Percentiles rank a stretch among this genome's conserved stretches.
Evolutionary conservation across 441 rosid species (phyloP).

Genomic region (Pelargonium citronellum): DNA sequence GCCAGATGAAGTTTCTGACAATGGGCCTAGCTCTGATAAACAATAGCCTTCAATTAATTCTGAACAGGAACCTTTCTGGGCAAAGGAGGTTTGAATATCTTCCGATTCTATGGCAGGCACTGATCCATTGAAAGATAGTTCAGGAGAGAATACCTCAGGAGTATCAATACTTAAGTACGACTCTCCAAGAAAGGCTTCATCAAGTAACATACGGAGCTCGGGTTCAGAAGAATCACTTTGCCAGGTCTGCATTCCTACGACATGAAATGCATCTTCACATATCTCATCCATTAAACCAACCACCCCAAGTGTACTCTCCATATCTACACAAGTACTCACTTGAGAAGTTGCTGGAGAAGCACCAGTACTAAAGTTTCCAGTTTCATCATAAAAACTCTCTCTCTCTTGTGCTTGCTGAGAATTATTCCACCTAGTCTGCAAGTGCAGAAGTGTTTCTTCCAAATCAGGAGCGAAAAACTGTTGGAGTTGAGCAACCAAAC

Average conservation of each 20-base stretch:
- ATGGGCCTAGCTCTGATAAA: slow-evolving; percentile 48
- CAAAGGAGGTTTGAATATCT: slow-evolving; percentile 48
- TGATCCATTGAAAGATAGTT: slow-evolving; percentile 39
- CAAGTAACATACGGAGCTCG: slow-evolving; percentile 32
- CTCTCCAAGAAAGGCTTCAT: slow-evolving; percentile 41
- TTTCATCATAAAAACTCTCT: slow-evolving; percentile 35
- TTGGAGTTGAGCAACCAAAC: slow-evolving; percentile 77
- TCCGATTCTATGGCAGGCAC: slow-evolving; percentile 37
- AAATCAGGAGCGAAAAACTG: slow-evolving; percentile 82
- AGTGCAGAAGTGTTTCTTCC: slow-evolving; percentile 82
- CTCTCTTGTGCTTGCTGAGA: slow-evolving; percentile 49
- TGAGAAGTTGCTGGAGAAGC: slow-evolving; percentile 39
- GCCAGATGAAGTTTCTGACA: slow-evolving; percentile 53
- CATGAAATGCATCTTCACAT: slow-evolving; percentile 66
- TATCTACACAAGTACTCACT: slow-evolving; percentile 31
- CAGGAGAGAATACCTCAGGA: slow-evolving; percentile 34
- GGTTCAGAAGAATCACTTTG: slow-evolving; percentile 40
- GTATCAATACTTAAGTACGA: slow-evolving; percentile 33
- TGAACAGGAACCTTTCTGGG: slow-evolving; percentile 45
- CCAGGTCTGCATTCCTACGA: slow-evolving; percentile 39
- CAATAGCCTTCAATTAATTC: slow-evolving; percentile 86
- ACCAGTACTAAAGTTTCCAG: slow-evolving; percentile 22
- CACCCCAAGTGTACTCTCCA: slow-evolving; percentile 28
- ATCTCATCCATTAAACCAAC: slow-evolving; percentile 77
- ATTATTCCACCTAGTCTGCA: slow-evolving; percentile 81